Evolutionary conservation across 129 eudicot species (phyloP).

Genomic region (Kitagawia praeruptora): DNA sequence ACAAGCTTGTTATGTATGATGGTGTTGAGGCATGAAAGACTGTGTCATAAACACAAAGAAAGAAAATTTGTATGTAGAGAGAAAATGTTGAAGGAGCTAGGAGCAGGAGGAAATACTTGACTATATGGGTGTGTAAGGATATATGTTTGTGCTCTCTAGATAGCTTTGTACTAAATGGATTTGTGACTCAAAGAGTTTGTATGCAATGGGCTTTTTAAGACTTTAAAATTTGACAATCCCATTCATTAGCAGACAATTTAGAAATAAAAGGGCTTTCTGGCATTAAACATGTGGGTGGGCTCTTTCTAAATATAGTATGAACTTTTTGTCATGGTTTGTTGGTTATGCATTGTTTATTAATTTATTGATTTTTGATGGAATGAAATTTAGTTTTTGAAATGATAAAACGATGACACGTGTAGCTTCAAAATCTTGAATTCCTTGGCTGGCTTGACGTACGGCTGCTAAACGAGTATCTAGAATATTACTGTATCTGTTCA

Average conservation of each 20-base stretch:
- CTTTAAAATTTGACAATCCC: not conserved
- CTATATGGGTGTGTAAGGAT: not conserved
- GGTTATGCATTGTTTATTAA: not conserved
- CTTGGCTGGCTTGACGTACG: not conserved
- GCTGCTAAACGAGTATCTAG: not conserved
- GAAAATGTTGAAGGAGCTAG: not conserved
- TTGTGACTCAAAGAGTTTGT: not conserved
- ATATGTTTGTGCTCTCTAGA: not conserved
- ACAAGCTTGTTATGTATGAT: not conserved
- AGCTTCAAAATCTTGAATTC: conserved; percentile 3
- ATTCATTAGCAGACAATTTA: conserved; percentile 8
- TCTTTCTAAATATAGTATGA: not conserved
- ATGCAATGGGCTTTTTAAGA: conserved; percentile 2
- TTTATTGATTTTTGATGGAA: not conserved
- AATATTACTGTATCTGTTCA: not conserved
- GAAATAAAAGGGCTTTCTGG: not conserved
- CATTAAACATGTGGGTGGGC: conserved; percentile 5
- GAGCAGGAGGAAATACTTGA: not conserved
- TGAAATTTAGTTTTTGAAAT: not conserved
- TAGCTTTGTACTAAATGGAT: not conserved
- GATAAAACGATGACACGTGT: not conserved
- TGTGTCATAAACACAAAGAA: not conserved
- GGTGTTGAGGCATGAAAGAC: not conserved
- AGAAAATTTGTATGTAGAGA: not conserved
- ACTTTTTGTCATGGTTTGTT: not conserved